Base-by-base conservation (phyloP, 2,329 filamentous ascomycete species). In the Aspergillus awamori region DNA sequence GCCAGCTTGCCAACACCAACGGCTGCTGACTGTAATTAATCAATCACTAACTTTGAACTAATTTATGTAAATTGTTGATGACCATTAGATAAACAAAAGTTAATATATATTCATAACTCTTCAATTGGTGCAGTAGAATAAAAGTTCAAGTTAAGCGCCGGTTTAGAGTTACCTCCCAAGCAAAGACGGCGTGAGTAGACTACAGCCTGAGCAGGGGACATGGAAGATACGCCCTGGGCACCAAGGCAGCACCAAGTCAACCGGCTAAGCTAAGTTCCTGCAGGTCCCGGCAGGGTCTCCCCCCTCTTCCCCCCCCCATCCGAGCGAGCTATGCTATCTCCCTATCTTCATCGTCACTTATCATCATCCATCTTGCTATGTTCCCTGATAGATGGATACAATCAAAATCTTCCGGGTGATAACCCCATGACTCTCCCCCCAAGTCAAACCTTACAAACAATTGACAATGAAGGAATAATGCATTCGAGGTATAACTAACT, bases 231-330 rank as follows among this genome's bases (percentile, higher is more conserved):
- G 47, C 22, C 47, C 47, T 49, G 41, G 39, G 47, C 57, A 64
- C 58, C 60, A 60, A 61, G 58, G 52, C 63, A 62, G 57, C 55
- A 30, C 52, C 43, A 38, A 59, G 47, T 22, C 54, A 28, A 61
- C 47, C 45, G 48, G 53, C 62, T 65, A 65, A 66, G 36, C 61
- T 58, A 51, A 62, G 64, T 64, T 65, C 57, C 65, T 67, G 65
- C 65, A 67, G 65, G 65, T 67, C 64, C 65, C 55, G 47, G 53
- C 54, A 62, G 60, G 61, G 61, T 30, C 28, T 66, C 62, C 56
- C 47, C 24, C 41, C 39, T 26, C 57, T 48, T 58, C 47, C 24
- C 41, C 39, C 39, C 36, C 57, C 57, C 57, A 58, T 58, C 57
- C 30, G 49, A 57, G 58, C 54, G 49, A 57, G 58, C 54, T 11